phyloP scores from a whole-genome alignment of 2,329 filamentous ascomycete genomes.

The Talaromyces marneffei region DNA sequence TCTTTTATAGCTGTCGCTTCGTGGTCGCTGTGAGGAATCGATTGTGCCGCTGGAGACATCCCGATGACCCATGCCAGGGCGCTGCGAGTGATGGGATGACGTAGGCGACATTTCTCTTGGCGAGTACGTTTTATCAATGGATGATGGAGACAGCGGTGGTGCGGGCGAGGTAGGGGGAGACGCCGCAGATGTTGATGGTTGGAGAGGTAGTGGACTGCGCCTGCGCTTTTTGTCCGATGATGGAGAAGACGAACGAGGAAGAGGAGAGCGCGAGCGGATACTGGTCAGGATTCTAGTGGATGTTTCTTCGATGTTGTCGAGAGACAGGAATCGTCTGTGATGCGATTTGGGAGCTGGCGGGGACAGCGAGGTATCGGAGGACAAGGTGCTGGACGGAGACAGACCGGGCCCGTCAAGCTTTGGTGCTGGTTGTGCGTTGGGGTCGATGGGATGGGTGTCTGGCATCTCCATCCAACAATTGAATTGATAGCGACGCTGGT shows the following conservation, averaged over 20 bases:
- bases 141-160: neutral
- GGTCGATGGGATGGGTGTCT: constrained; percentile 9
- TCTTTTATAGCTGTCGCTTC: constrained; percentile 32
- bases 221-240: neutral
- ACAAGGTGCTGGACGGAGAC: constrained; percentile 6
- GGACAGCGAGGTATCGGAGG: neutral
- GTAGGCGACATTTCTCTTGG: constrained; percentile 4
- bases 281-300: constrained; percentile 3
- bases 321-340: constrained; percentile 11
- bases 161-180: neutral
- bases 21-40: constrained; percentile 16
- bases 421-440: neutral
- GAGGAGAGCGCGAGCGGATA: constrained; percentile 15
- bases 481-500: neutral
- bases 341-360: neutral
- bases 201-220: neutral
- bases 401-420: constrained; percentile 1
- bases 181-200: neutral
- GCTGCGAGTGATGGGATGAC: neutral
- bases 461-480: constrained; percentile 13
- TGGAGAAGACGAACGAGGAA: constrained; percentile 4
- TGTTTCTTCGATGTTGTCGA: constrained; percentile 7
- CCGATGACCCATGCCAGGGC: neutral
- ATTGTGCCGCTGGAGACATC: neutral
- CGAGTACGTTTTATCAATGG: neutral